phyloP scores from a whole-genome alignment of 768 basidiomycete genomes.

The Pluteus cervinus region DNA sequence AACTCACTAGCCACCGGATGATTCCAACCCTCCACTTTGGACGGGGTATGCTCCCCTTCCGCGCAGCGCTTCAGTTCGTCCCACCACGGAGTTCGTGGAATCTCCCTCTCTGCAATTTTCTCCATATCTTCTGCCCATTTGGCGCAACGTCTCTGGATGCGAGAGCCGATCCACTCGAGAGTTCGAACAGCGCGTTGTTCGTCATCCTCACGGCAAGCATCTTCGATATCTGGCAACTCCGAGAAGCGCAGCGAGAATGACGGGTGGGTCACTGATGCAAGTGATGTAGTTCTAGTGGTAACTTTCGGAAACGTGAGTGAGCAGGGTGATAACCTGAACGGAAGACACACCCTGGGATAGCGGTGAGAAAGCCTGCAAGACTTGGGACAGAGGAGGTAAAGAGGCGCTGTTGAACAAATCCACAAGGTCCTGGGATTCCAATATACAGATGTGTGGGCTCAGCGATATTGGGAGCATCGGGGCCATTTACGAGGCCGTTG shows the following conservation, averaged over 20 bases:
- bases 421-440: constrained; percentile 65
- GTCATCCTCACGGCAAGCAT: constrained; percentile 72
- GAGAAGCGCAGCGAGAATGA: constrained; percentile 79
- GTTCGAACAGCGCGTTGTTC: constrained; percentile 71
- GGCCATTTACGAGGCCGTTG: too few species aligned
- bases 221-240: constrained; percentile 64
- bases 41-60: constrained; percentile 73
- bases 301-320: constrained; percentile 36
- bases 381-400: constrained; percentile 63
- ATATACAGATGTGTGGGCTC: constrained; percentile 75
- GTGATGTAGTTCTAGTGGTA: constrained; percentile 69
- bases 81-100: constrained; percentile 74
- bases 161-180: constrained; percentile 82
- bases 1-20: constrained; percentile 75
- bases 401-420: constrained; percentile 51
- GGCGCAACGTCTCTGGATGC: constrained; percentile 55
- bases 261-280: constrained; percentile 63
- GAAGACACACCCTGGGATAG: constrained; percentile 61
- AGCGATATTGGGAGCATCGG: constrained; percentile 63
- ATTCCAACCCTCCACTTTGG: constrained; percentile 75
- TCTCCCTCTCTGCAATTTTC: constrained; percentile 31
- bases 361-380: constrained; percentile 83
- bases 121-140: constrained; percentile 72
- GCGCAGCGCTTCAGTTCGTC: constrained; percentile 73
- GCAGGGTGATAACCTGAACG: constrained; percentile 4